Evolutionary conservation across 1,284 basidiomycete genomes (phyloP), one percentile per base, ranked within the genome.

Genomic region (Phlebopus sp.): DNA sequence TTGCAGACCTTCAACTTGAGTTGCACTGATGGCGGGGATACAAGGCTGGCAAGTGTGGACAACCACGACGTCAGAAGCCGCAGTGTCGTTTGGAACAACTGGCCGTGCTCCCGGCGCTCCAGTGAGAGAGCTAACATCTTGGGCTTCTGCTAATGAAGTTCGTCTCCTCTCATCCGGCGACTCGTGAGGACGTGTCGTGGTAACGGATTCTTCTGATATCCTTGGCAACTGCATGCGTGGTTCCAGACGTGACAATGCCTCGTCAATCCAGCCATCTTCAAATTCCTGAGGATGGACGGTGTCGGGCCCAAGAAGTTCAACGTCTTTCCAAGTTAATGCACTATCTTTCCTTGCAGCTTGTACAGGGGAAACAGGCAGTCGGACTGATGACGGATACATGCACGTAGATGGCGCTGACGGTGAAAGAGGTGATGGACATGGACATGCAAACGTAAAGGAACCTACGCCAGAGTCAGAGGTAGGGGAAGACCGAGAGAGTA

Each of bases 41-140:
- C 78, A 81, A 17, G 81, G 81, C 52, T 76, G 69, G 55, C 78
- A 78, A 42, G 84, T 83, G 60, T 75, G 76, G 35, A 85, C 75
- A 2, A 82, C 71, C 25, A 79, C 61, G 4, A 50, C 47, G 25
- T 56, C 46, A 38, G 59, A 31, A 13, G n/a, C 51, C 34, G 36
- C 27, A 5, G 38, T 34, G n/a, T 21, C 32, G 31, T 53, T 39
- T 17, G 42, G 37, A 18, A 37, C 38, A 8, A 31, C 42, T 23
- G 45, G 34, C 4, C 10, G 21, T 7, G 42, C 9, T 23, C 25
- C 44, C 35, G 40, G 46, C 41, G 49, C 53, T n/a, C 31, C 18
- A 37, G 37, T 42, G 43, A 47, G 44, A 29, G 30, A 29, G 36
- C 19, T 45, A 15, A 31, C 46, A 23, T 49, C 47, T 44, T 51